Evolutionary conservation across 1,284 basidiomycete genomes (phyloP).

Genomic region (Neolentinus lepideus): DNA sequence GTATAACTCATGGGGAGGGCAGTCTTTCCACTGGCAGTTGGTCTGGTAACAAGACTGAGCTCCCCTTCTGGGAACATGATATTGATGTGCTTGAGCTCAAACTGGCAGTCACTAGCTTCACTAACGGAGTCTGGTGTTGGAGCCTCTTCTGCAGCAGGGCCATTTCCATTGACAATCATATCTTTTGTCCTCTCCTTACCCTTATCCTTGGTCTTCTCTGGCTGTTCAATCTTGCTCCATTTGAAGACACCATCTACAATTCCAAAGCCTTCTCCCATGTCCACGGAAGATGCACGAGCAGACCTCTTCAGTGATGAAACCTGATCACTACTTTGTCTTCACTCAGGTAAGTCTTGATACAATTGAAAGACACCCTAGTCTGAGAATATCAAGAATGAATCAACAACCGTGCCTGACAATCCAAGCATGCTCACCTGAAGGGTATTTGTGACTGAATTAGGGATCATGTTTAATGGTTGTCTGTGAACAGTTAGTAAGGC

Average conservation of each 20-base stretch:
- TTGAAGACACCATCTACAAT: conserved; percentile 60
- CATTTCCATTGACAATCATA: conserved; percentile 12
- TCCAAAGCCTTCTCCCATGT: conserved; percentile 41
- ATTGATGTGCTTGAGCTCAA: conserved; percentile 65
- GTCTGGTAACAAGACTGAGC: conserved; percentile 59
- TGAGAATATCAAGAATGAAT: conserved; percentile 24
- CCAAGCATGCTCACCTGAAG: conserved; percentile 35
- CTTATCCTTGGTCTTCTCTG: conserved; percentile 20
- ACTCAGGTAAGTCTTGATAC: conserved; percentile 74
- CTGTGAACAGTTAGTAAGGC: conserved; percentile 11
- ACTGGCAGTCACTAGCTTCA: conserved; percentile 23
- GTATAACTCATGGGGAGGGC: conserved; percentile 49
- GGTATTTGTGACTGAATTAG: conserved; percentile 56
- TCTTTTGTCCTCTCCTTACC: conserved; percentile 14
- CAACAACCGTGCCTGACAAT: conserved; percentile 7
- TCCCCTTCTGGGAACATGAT: conserved; percentile 66
- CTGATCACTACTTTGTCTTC: conserved; percentile 63
- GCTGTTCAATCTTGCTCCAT: conserved; percentile 58
- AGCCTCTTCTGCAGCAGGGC: too few species aligned
- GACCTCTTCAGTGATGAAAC: conserved; percentile 28
- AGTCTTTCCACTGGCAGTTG: conserved; percentile 79
- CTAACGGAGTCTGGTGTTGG: conserved; percentile 14
- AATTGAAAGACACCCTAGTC: conserved; percentile 70
- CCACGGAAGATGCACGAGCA: conserved; percentile 12
- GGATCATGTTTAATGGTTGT: conserved; percentile 64